Evolutionary conservation across 1,284 basidiomycete genomes (phyloP), one percentile per base, ranked within the genome.

Genomic region (Psilocybe mexicana): DNA sequence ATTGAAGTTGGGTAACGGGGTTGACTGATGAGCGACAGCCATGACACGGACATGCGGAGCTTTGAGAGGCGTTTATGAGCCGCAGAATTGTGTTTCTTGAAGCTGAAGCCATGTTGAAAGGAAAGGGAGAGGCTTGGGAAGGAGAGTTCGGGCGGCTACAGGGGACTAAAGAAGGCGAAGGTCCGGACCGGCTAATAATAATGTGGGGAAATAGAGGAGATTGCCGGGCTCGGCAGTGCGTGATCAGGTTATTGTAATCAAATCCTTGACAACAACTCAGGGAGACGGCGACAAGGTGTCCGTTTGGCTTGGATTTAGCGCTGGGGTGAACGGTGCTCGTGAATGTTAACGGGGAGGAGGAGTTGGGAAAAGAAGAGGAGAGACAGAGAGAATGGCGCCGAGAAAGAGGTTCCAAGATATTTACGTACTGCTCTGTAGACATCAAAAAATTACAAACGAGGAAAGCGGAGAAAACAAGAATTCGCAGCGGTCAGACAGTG

Each of bases 11-110:
- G 46, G 63, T 64, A 51, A 74, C 74, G 43, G 74, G 66, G 45
- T 74, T 74, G 18, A 74, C 70, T 43, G 75, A 68, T 18, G 78
- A 63, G 46, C 80, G 75, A 65, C 82, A 84, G 43, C 87, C 83
- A 75, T 93, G 91, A 66, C 90, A 92, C 6, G 91, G 91, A 66
- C 90, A 93, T 2, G 80, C 73, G 1, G 85, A 80, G 63, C 90
- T 86, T 67, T 90, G 88, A 1, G 87, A 82, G 10, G 87, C 80
- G 65, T 82, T 83, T 60, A 92, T 87, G 65, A 92, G 83, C 48
- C 89, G 85, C 38, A 84, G 69, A 57, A 92, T 88, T 30, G 82
- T 70, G 61, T 71, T 80, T 65, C 86, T 80, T 56, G 86, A 82
- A 12, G 83, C 30, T 33, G 30, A 77, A n/a, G 80, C 70, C 85